Evolutionary conservation across 2,329 filamentous ascomycete species (phyloP).

Genomic region (Colletotrichum phormii): DNA sequence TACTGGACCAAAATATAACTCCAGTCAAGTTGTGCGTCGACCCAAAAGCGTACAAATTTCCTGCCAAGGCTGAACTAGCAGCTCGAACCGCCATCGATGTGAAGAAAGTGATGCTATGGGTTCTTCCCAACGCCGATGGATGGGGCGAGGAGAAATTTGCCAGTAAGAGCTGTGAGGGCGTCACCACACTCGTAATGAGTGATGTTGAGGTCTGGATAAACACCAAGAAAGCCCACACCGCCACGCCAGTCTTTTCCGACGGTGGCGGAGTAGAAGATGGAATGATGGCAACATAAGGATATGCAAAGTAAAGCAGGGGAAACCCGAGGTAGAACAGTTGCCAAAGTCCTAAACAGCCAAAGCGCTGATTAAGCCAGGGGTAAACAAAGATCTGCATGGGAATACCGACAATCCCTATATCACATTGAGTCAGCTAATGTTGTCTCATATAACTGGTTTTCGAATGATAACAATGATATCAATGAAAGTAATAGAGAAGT

Average conservation of each 20-base stretch:
- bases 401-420: neutral
- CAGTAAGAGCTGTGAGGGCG: neutral
- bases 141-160: neutral
- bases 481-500: no score
- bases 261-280: neutral
- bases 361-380: neutral
- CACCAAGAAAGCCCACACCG: neutral
- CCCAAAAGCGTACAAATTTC: neutral
- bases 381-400: constrained; percentile 4
- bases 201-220: neutral
- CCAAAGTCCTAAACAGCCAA: neutral
- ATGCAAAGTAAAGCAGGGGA: neutral
- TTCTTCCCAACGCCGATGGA: neutral
- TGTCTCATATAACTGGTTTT: no score
- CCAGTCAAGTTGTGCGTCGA: neutral
- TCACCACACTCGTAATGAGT: neutral
- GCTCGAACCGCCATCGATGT: neutral
- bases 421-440: no score
- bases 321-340: neutral
- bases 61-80: neutral
- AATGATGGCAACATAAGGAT: neutral
- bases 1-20: neutral
- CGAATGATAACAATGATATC: no score
- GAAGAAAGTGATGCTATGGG: neutral
- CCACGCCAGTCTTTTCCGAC: neutral